phyloP scores from a whole-genome alignment of 176 grass and related monocot species.

The Eleusine indica region DNA sequence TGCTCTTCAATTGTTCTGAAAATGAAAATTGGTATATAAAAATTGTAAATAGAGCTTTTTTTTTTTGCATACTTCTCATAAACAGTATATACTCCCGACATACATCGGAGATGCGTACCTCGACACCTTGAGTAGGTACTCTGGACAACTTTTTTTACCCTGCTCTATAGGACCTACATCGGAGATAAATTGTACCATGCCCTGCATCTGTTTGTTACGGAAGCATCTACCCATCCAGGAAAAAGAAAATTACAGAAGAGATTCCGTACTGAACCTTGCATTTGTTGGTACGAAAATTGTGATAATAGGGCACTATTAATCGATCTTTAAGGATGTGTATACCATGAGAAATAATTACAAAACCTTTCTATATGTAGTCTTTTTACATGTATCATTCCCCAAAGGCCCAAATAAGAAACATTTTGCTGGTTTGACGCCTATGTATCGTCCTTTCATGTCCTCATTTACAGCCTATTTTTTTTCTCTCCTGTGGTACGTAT shows the following conservation, averaged over 20 bases:
- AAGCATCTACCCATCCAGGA: neutral
- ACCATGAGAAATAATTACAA: neutral
- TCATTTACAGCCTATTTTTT: neutral
- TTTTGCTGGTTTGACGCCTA: neutral
- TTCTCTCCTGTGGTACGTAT: constrained; percentile 8
- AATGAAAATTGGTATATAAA: too few relatives aligned
- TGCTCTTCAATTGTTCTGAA: neutral
- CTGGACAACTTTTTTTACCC: too few relatives aligned
- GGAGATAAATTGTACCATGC: too few relatives aligned
- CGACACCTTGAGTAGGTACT: too few relatives aligned
- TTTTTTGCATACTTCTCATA: too few relatives aligned
- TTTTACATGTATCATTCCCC: constrained; percentile 28
- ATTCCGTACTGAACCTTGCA: neutral
- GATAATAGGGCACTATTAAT: neutral
- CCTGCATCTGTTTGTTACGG: too few relatives aligned
- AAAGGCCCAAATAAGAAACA: neutral
- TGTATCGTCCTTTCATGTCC: constrained; percentile 15
- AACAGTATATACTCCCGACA: too few relatives aligned
- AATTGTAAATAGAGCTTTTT: neutral
- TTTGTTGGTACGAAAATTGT: neutral
- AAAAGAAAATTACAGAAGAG: neutral
- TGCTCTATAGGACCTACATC: too few relatives aligned
- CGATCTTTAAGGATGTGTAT: neutral
- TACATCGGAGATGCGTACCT: too few relatives aligned
- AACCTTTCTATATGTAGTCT: neutral